A percentile compares a stretch with the other conserved stretches of the same genome.
Conservation (phyloP, 2,329 filamentous ascomycete species). For the Pestalotiopsis sp. region DNA sequence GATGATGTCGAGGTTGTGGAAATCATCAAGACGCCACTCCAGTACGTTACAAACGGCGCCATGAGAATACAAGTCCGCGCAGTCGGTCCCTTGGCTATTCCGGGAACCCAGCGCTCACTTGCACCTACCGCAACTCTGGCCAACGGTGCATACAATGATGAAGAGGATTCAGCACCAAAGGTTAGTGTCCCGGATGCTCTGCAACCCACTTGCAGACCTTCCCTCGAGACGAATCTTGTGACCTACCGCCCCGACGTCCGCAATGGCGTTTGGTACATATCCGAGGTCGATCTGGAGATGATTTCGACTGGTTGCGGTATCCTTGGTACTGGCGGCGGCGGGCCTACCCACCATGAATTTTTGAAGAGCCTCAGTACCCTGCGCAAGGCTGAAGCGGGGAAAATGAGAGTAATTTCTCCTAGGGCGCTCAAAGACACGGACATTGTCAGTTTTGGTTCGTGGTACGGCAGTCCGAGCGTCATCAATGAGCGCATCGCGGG, state of each 20-base stretch:
- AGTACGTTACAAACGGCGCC: background rate
- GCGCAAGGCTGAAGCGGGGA: background rate
- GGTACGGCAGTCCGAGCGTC: conserved; percentile 10
- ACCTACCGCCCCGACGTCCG: background rate
- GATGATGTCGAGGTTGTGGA: background rate
- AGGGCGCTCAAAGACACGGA: background rate
- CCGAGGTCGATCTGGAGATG: conserved; percentile 6
- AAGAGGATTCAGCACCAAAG: background rate
- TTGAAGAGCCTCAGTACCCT: background rate
- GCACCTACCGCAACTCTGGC: background rate
- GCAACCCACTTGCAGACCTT: background rate
- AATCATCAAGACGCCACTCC: conserved; percentile 1
- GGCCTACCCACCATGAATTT: background rate
- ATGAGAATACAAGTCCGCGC: conserved; percentile 3
- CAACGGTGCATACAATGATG: background rate
- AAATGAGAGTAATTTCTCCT: background rate
- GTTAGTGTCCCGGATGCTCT: background rate
- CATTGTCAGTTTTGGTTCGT: conserved; percentile 5
- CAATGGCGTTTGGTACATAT: conserved; percentile 6
- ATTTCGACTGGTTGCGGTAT: conserved; percentile 3
- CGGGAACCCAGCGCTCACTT: background rate
- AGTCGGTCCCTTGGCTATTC: background rate
- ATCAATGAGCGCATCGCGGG: conserved; percentile 7
- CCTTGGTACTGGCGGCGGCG: conserved; percentile 9
- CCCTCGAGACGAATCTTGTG: background rate